phyloP scores from a whole-genome alignment of 2,329 filamentous ascomycete genomes.

The Penicillium sp. region DNA sequence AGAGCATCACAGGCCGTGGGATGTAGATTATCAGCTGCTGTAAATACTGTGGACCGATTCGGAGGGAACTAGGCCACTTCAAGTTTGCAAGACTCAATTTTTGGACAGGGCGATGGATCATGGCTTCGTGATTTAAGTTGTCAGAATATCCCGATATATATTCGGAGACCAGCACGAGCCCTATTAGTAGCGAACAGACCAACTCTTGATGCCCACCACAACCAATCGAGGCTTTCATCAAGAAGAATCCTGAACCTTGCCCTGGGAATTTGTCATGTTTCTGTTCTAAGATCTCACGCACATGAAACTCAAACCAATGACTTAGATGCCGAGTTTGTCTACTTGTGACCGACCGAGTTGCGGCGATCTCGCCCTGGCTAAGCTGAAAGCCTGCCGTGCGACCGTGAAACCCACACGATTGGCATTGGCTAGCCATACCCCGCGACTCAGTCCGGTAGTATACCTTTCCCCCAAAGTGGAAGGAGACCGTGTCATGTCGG shows the following conservation, averaged over 20 bases:
- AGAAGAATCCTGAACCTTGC: neutral
- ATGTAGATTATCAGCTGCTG: too few species aligned
- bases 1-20: too few species aligned
- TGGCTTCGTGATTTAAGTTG: neutral
- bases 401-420: neutral
- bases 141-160: neutral
- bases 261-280: slow-evolving; percentile 16
- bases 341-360: neutral
- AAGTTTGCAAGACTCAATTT: neutral
- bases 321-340: slow-evolving; percentile 6
- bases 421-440: neutral
- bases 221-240: slow-evolving; percentile 2
- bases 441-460: neutral
- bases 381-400: neutral
- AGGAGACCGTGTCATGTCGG: slow-evolving; percentile 2
- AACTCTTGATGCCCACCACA: neutral
- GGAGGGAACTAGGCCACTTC: too few species aligned
- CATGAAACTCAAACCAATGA: slow-evolving; percentile 1
- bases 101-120: neutral
- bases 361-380: neutral
- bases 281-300: neutral
- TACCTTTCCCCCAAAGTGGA: neutral
- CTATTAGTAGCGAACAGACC: slow-evolving; percentile 2
- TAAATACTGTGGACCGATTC: too few species aligned
- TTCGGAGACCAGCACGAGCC: neutral